Base-by-base conservation (phyloP, 345 rosid genomes). In the Nephelium lappaceum region DNA sequence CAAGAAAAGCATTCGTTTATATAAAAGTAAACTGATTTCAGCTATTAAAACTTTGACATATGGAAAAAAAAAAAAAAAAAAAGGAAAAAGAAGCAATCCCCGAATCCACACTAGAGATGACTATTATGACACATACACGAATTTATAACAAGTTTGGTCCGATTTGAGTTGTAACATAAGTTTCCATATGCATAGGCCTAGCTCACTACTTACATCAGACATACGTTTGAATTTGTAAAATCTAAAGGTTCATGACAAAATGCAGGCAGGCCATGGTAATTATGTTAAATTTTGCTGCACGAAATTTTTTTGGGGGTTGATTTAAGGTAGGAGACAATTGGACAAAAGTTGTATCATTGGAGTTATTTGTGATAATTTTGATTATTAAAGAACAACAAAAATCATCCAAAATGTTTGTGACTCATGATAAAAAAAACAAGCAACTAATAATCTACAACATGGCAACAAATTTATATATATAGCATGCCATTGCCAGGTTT, bases 401-500 rank as follows among this genome's bases (percentile, higher is more conserved):
- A 66, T 64, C 45, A 77, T 57, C 71, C 75, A 70, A 66, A 75
- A 58, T 38, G 63, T 27, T 64, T 14, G 0, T 23, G 36, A 25
- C 3, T 77, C 66, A 18, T 65, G 7, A n/a, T 18, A 3, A 45
- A 55, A 38, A 19, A 78, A n/a, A 74, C 71, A 74, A 72, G 19
- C 73, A 31, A 7, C 12, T 45, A 45, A 45, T 45, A 31, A 31
- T 31, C 36, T 31, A 31, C 36, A 31, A 31, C 36, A 41, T 41
- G 43, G 43, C 43, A 79, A 60, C 36, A 39, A 71, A 66, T 27
- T 23, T 58, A 43, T n/a, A n/a, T n/a, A n/a, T n/a, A n/a, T n/a
- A 73, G 78, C 85, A 74, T 72, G 85, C 83, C 80, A 79, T 4
- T 31, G 36, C 3, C 36, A 1, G 36, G 79, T 74, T 62, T 76